Percentiles rank a stretch among this genome's conserved stretches.
Evolutionary conservation across 495 filamentous ascomycete species (phyloP).

Genomic region (Tuber umbilicatum): DNA sequence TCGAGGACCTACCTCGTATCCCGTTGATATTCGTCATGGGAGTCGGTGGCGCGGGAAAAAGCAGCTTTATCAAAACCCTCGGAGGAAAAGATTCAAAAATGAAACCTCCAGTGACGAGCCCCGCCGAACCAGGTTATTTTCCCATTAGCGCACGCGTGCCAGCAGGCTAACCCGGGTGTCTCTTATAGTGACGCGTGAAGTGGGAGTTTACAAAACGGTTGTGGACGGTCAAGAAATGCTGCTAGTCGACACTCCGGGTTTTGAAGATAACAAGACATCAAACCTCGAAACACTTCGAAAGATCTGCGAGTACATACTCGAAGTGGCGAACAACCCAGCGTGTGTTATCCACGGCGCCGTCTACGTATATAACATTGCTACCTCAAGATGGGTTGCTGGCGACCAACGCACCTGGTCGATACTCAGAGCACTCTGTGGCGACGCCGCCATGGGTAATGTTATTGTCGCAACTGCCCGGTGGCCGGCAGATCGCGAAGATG

Average conservation of each 20-base stretch:
- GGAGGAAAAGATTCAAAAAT: constrained; percentile 1
- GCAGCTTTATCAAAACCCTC: constrained; percentile 23
- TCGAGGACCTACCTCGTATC: background rate
- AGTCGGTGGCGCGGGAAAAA: constrained; percentile 23
- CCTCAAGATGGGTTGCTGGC: constrained; percentile 2
- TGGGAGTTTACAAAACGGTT: background rate
- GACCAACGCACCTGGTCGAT: constrained; percentile 10
- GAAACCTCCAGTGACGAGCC: background rate
- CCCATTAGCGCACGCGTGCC: background rate
- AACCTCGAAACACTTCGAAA: background rate
- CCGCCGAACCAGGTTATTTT: background rate
- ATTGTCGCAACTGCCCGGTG: constrained; percentile 12
- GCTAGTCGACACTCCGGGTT: constrained; percentile 23
- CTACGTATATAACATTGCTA: constrained; percentile 7
- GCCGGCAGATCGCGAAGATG: background rate
- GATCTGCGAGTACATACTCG: background rate
- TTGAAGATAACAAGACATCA: constrained; percentile 16
- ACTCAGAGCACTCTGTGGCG: constrained; percentile 15
- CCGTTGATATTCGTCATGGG: constrained; percentile 15
- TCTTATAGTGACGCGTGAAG: background rate
- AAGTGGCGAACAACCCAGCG: background rate
- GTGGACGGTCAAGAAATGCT: background rate
- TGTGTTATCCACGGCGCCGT: constrained; percentile 1
- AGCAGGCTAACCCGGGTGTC: background rate
- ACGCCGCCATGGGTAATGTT: constrained; percentile 17